Evolutionary conservation across 306 rosid genomes (phyloP), one percentile per base, ranked within the genome.

Genomic region (Purshia tridentata): DNA sequence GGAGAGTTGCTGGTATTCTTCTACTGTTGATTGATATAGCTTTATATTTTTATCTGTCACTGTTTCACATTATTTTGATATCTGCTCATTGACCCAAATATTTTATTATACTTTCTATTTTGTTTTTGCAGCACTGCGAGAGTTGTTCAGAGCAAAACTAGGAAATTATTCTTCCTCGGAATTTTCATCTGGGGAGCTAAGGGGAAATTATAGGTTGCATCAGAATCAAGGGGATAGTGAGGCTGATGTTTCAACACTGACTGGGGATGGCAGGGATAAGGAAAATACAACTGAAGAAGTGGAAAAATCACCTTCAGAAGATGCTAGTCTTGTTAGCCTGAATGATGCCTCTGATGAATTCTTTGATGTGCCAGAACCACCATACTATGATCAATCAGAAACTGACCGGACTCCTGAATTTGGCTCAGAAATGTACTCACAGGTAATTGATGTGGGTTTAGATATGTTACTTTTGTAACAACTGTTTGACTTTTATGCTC

Each of bases 341-440:
- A 87, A 88, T 75, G 95, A 92, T 77, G 74, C 83, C 3, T 82
- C 89, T 39, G 98, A 92, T 81, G 98, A 92, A 66, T 78, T 76
- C 52, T 92, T 85, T 75, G 98, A 92, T 82, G 94, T 92, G 77
- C 92, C 94, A 65, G 98, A 92, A 66, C 74, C 91, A 52, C 69
- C 88, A 2, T 89, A 85, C 16, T 56, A 18, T 64, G 84, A 87
- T 64, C 81, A 79, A 52, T 81, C 76, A 69, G 88, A 86, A 40
- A 75, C 75, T 82, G 86, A 82, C 4, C 82, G 94, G 98, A 57
- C 80, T 60, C 13, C 86, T 48, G 89, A 64, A 83, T 40, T 70
- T 74, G 44, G 69, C 73, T 51, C 76, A 44, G 90, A 88, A 48
- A 78, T 60, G 6, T 71, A 76, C 54, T 74, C 85, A 47, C 51